Conservation (phyloP, 2,329 filamentous ascomycete genomes). For the Sporothrix curviconia region DNA sequence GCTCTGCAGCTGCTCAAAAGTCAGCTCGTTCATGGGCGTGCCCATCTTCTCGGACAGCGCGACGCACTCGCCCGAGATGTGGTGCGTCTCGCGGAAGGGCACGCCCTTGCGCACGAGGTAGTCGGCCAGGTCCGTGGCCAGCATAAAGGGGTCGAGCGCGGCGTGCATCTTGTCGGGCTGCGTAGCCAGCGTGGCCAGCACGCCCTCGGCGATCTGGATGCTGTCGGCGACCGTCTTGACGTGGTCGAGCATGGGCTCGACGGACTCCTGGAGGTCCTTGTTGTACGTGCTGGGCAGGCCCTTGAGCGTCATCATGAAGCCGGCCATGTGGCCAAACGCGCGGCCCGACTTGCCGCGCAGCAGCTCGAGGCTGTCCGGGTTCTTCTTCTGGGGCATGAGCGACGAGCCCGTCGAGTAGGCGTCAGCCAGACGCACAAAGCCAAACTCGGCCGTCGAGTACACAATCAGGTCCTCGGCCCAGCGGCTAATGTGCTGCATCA, state of each 20-base stretch:
- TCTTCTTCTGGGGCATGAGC: slow-evolving; percentile 81
- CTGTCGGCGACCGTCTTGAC: slow-evolving; percentile 77
- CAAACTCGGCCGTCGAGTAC: slow-evolving; percentile 69
- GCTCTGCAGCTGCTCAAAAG: slow-evolving; percentile 57
- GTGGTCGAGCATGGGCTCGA: slow-evolving; percentile 78
- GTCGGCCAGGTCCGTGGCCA: slow-evolving; percentile 65
- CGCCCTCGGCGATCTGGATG: slow-evolving; percentile 74
- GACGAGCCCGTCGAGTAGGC: slow-evolving; percentile 72
- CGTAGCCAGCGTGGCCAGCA: slow-evolving; percentile 65
- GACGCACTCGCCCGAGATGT: slow-evolving; percentile 70
- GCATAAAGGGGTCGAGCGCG: slow-evolving; percentile 75
- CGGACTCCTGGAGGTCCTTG: slow-evolving; percentile 85
- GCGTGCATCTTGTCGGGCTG: slow-evolving; percentile 70
- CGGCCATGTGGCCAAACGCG: slow-evolving; percentile 74
- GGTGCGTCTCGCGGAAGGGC: slow-evolving; percentile 77
- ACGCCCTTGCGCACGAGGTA: slow-evolving; percentile 64
- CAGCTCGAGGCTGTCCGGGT: slow-evolving; percentile 63
- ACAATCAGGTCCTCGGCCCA: slow-evolving; percentile 85
- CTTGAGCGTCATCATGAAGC: slow-evolving; percentile 65
- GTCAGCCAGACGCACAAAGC: slow-evolving; percentile 68
- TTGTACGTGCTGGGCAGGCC: slow-evolving; percentile 79
- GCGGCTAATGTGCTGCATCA: slow-evolving; percentile 73
- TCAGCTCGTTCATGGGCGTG: slow-evolving; percentile 65
- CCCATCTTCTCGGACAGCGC: slow-evolving; percentile 62
- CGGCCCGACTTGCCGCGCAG: slow-evolving; percentile 71